Conservation (phyloP, 176 grass and related monocot genomes). For the Zoysia japonica region DNA sequence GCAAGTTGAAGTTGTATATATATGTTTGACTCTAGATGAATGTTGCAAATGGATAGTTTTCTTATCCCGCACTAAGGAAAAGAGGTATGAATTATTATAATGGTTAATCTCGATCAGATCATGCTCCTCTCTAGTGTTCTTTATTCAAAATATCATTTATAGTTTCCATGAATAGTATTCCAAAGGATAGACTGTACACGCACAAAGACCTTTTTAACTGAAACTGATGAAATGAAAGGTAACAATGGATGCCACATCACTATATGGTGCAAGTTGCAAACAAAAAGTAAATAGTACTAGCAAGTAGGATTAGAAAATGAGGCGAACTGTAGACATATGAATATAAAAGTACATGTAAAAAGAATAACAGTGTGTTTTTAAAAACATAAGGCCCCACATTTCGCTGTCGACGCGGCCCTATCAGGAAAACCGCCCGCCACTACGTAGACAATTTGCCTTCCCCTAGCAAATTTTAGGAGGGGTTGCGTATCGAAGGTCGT, state of each 20-base stretch:
- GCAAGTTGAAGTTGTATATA: background rate
- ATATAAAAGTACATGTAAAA: conserved; percentile 33
- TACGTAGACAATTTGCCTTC: background rate
- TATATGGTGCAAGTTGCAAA: conserved; percentile 25
- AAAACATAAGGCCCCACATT: background rate
- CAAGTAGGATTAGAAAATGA: conserved; percentile 30
- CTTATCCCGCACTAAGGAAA: background rate
- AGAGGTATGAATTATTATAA: background rate
- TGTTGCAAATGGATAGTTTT: background rate
- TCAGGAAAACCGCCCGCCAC: background rate
- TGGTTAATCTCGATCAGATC: background rate
- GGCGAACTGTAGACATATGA: conserved; percentile 1
- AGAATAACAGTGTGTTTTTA: background rate
- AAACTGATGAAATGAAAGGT: background rate
- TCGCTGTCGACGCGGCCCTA: conserved; percentile 5
- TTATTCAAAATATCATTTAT: background rate
- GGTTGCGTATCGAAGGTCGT: background rate
- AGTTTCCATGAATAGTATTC: background rate
- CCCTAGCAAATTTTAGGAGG: background rate
- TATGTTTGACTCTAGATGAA: background rate
- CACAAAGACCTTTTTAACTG: background rate
- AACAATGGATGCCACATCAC: background rate
- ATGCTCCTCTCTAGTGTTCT: background rate
- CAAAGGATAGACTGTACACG: background rate
- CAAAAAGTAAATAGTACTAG: background rate